Evolutionary conservation across 2,329 filamentous ascomycete species (phyloP).

Genomic region (Scleromitrula shiraiana): DNA sequence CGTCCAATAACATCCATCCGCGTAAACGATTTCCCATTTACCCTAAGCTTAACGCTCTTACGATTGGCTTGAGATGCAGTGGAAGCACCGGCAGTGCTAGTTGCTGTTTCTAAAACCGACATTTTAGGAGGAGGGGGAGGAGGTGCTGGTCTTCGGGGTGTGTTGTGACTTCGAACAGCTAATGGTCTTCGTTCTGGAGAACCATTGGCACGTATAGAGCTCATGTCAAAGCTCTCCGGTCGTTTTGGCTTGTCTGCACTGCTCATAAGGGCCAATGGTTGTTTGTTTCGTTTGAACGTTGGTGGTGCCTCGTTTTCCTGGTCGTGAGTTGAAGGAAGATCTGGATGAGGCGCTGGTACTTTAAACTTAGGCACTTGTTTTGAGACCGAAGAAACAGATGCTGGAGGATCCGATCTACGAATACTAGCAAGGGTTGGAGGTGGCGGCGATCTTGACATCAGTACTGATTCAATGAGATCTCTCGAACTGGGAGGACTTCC

Average conservation of each 20-base stretch:
- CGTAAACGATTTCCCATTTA: conserved; percentile 89
- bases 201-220: conserved; percentile 29
- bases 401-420: conserved; percentile 27
- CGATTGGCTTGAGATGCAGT: conserved; percentile 60
- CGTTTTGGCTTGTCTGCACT: conserved; percentile 42
- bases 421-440: conserved; percentile 22
- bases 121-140: conserved; percentile 89
- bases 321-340: conserved; percentile 58
- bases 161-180: conserved; percentile 51
- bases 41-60: conserved; percentile 72
- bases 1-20: conserved; percentile 84
- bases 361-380: conserved; percentile 47
- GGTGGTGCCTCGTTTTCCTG: conserved; percentile 79
- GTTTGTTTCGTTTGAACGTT: conserved; percentile 49
- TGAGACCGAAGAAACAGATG: conserved; percentile 35
- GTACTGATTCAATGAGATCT: conserved; percentile 24
- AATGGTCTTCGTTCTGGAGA: conserved; percentile 52
- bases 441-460: conserved; percentile 26
- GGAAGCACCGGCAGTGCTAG: conserved; percentile 71
- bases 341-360: conserved; percentile 45
- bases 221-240: conserved; percentile 40
- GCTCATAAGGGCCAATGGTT: conserved; percentile 22
- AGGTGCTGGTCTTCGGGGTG: conserved; percentile 66
- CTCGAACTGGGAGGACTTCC: conserved; percentile 49
- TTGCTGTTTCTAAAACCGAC: conserved; percentile 89